These are phyloP conservation scores for Brassica carinata DNA, from an alignment of 345 rosid species.

Conservation along the genomic window DNA sequence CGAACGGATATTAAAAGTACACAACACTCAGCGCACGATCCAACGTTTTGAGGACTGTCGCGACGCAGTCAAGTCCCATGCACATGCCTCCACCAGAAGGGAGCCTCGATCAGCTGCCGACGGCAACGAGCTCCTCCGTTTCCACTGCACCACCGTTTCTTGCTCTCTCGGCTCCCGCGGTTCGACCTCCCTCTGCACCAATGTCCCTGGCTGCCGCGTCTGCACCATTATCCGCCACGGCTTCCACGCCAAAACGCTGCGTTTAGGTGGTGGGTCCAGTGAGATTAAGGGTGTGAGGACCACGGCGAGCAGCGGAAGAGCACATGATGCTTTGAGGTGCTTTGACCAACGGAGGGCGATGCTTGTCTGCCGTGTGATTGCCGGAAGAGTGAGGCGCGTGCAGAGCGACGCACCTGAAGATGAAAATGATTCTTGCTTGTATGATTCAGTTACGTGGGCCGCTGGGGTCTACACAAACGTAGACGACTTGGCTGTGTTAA, in stretches of 20 bases:
- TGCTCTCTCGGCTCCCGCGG: constrained; percentile 76
- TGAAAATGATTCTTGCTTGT: constrained; percentile 41
- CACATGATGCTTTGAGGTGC: constrained; percentile 61
- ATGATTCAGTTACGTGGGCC: constrained; percentile 66
- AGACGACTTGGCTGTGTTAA: constrained; percentile 69
- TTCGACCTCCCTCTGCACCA: constrained; percentile 63
- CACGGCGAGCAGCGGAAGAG: constrained; percentile 82
- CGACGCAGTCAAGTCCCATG: constrained; percentile 58
- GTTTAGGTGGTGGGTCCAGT: constrained; percentile 30
- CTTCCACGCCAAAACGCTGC: constrained; percentile 52
- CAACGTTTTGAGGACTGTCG: constrained; percentile 89
- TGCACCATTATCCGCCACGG: constrained; percentile 82
- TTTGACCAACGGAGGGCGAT: constrained; percentile 68
- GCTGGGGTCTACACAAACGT: constrained; percentile 64
- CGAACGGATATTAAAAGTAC: constrained; percentile 83
- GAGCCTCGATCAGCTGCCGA: constrained; percentile 84
- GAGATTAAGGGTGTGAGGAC: constrained; percentile 57
- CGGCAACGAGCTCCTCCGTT: constrained; percentile 84
- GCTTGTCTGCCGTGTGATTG: constrained; percentile 86
- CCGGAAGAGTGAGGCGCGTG: constrained; percentile 65
- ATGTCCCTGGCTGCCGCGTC: constrained; percentile 73
- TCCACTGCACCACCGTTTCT: constrained; percentile 65
- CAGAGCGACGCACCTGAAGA: constrained; percentile 52
- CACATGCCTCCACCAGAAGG: constrained; percentile 56
- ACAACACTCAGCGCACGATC: constrained; percentile 82